These are phyloP conservation scores for Talaromyces adpressus DNA, from an alignment of 495 filamentous ascomycete genomes.

Conservation along the genomic window DNA sequence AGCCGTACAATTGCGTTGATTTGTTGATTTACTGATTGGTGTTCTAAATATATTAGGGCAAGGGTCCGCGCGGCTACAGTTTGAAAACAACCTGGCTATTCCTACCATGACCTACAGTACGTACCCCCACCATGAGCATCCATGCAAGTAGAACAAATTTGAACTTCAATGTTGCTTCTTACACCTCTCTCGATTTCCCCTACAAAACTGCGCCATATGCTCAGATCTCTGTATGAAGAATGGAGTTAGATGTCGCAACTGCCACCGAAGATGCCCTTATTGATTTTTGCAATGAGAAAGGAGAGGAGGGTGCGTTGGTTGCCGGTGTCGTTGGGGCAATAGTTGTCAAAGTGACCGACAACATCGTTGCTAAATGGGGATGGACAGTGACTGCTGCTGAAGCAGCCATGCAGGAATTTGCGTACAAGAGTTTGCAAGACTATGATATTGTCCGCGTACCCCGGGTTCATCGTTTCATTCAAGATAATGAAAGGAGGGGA, in stretches of 20 bases:
- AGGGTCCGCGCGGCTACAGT: too few species aligned
- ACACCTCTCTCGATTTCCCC: neutral
- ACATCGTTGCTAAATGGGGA: conserved; percentile 10
- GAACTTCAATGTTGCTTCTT: too few species aligned
- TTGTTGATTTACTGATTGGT: too few species aligned
- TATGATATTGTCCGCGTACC: conserved; percentile 7
- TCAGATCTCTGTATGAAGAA: neutral
- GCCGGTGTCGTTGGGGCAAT: neutral
- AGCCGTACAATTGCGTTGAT: too few species aligned
- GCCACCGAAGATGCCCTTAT: neutral
- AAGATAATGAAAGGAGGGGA: conserved; percentile 1
- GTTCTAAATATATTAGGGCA: too few species aligned
- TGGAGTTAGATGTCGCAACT: neutral
- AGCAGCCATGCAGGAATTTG: conserved; percentile 10
- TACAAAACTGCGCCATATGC: neutral
- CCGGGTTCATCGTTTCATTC: conserved; percentile 1
- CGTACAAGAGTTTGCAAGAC: neutral
- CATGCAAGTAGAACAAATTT: too few species aligned
- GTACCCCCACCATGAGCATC: too few species aligned
- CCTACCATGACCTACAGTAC: too few species aligned
- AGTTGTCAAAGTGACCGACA: conserved; percentile 10
- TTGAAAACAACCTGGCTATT: too few species aligned
- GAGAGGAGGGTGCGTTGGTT: neutral
- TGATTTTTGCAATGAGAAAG: conserved; percentile 1
- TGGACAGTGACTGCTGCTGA: conserved; percentile 10